Conservation (phyloP, 805 yeast genomes). For the Cyberlindnera saturnus region DNA sequence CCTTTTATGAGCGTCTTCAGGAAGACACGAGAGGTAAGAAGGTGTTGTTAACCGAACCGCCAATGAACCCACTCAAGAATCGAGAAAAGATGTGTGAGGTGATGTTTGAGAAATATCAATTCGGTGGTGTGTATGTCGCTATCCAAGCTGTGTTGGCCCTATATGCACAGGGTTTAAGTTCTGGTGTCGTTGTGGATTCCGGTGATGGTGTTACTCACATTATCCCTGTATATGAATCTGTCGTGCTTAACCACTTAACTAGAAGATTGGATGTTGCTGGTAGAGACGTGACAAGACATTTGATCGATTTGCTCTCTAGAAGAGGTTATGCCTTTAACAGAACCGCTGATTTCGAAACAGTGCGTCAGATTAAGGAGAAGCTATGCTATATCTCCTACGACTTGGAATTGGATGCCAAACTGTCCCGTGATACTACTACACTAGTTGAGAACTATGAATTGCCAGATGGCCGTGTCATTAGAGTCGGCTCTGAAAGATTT, state of each 20-base stretch:
- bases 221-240: constrained; percentile 96
- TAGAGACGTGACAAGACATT: constrained; percentile 94
- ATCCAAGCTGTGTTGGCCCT: constrained; percentile 97
- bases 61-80: constrained; percentile 90
- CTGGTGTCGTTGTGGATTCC: constrained; percentile 97
- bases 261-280: constrained; percentile 95
- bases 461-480: constrained; percentile 94
- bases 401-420: constrained; percentile 77
- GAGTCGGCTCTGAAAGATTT: constrained; percentile 91
- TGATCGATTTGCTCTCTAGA: constrained; percentile 84
- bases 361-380: constrained; percentile 95
- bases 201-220: constrained; percentile 99
- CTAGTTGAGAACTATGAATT: constrained; percentile 86
- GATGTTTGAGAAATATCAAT: constrained; percentile 86
- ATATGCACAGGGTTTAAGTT: constrained; percentile 93
- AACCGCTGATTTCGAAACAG: constrained; percentile 98
- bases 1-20: constrained; percentile 87
- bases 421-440: constrained; percentile 93
- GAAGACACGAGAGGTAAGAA: constrained; percentile 74
- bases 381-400: constrained; percentile 94
- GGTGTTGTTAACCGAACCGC: constrained; percentile 91
- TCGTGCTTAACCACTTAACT: constrained; percentile 91
- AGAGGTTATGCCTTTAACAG: constrained; percentile 97
- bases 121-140: constrained; percentile 92
- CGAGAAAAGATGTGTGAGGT: constrained; percentile 88